Percentiles rank a stretch among this genome's conserved stretches.
Evolutionary conservation across 306 rosid genomes (phyloP).

Genomic region (Argentina anserina): DNA sequence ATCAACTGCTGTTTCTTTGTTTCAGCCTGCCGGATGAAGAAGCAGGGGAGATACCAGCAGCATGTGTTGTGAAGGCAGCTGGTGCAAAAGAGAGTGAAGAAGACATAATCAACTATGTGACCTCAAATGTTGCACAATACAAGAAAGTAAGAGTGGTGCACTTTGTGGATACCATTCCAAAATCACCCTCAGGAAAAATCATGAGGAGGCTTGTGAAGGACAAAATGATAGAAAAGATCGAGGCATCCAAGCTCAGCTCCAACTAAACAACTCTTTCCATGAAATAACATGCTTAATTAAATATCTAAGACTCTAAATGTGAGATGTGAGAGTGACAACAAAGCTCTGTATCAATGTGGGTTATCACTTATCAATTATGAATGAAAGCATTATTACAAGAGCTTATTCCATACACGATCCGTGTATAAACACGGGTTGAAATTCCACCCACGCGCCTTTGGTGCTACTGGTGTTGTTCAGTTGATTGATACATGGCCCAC

Average conservation of each 20-base stretch:
- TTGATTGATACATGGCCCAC: too few relatives aligned
- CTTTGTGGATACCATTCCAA: constrained; percentile 74
- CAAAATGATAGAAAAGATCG: constrained; percentile 42
- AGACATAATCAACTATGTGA: constrained; percentile 62
- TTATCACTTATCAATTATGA: neutral
- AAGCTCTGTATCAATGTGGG: neutral
- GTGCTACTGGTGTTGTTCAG: too few relatives aligned
- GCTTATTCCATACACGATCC: too few relatives aligned
- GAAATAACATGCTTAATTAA: neutral
- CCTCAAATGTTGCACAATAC: constrained; percentile 72
- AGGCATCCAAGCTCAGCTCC: constrained; percentile 25
- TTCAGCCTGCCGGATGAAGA: constrained; percentile 75
- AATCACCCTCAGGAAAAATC: constrained; percentile 88
- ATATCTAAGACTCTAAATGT: neutral
- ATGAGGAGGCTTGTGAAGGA: constrained; percentile 81
- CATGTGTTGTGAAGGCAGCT: constrained; percentile 61
- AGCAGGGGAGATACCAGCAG: constrained; percentile 92
- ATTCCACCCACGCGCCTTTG: too few relatives aligned
- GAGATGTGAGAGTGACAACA: neutral
- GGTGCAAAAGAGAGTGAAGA: constrained; percentile 64
- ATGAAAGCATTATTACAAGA: neutral
- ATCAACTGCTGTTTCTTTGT: neutral
- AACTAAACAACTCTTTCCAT: neutral
- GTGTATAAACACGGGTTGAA: too few relatives aligned
- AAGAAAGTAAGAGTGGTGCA: constrained; percentile 77